Conservation (phyloP, 345 rosid species). For the Sisymbrium altissimum region DNA sequence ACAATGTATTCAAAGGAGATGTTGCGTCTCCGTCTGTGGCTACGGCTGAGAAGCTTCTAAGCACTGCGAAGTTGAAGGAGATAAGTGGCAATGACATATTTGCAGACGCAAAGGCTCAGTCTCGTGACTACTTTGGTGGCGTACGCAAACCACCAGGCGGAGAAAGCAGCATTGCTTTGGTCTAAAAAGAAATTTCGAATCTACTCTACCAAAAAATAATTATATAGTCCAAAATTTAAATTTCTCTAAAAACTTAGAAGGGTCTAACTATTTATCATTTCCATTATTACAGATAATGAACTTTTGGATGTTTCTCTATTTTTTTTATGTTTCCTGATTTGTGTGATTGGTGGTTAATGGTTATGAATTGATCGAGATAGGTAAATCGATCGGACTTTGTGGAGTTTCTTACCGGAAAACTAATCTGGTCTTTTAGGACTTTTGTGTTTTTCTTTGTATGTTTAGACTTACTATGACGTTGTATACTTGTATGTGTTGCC, state of each 20-base stretch:
- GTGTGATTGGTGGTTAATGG: slow-evolving; percentile 13
- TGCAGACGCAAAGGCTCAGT: slow-evolving; percentile 75
- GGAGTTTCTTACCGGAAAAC: neutral
- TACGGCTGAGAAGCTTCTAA: slow-evolving; percentile 52
- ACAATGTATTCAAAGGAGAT: slow-evolving; percentile 75
- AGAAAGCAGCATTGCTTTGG: slow-evolving; percentile 96
- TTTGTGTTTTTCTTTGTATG: neutral
- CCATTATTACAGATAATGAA: slow-evolving; percentile 13
- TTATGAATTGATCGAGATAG: neutral
- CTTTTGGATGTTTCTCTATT: neutral
- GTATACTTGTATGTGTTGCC: neutral
- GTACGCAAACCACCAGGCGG: slow-evolving; percentile 98
- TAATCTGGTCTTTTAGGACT: slow-evolving; percentile 1
- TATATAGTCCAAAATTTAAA: neutral
- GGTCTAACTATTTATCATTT: slow-evolving; percentile 26
- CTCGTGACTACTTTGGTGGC: slow-evolving; percentile 88
- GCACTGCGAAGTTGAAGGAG: slow-evolving; percentile 71
- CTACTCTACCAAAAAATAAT: slow-evolving; percentile 13
- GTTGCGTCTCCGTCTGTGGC: slow-evolving; percentile 40
- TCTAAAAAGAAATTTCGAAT: slow-evolving; percentile 32
- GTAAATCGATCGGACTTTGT: neutral
- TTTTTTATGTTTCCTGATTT: slow-evolving; percentile 13
- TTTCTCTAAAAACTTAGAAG: slow-evolving; percentile 14
- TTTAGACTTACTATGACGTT: neutral
- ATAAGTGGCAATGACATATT: slow-evolving; percentile 85